Base-by-base conservation (phyloP, 306 rosid species). In the Rosa rugosa region DNA sequence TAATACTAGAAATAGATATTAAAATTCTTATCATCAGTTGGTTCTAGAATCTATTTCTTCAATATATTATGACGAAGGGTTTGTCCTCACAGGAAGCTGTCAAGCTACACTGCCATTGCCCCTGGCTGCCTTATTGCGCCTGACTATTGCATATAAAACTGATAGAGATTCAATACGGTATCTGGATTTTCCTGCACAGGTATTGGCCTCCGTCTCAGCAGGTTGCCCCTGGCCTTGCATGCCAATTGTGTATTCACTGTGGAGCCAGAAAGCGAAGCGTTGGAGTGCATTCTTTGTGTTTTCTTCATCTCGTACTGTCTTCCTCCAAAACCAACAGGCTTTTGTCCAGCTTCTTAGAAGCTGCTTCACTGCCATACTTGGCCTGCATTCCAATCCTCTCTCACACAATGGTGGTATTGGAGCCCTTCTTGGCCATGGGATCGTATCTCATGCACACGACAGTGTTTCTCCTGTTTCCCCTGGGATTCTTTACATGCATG, bases 211-310 rank as follows among this genome's bases (percentile, higher is more conserved):
- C 79, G 85, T 95, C 31, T 95, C 99, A 34, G 98, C 98, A 18
- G 92, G 97, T 69, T 92, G 93, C 84, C 97, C 98, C 3, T 95
- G 99, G 98, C 99, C 99, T 78, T 92, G 98, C 86, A 92, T 91
- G 98, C 97, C 99, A 57, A 93, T 95, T 63, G 96, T 95, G 77
- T 94, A 94, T 75, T 95, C 99, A 85, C 89, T 95, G 41, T 95
- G 99, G 99, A 90, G 97, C 68, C 99, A 88, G 83, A 95, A 92
- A 84, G 99, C 98, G 51, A 95, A 86, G 82, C 92, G 97, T 54
- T 92, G 98, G 99, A 86, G 86, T 54, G 98, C 85, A 85, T 90
- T 88, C 83, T 93, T 95, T 67, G 86, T 87, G 77, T 92, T 95
- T 83, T 88, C 96, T 45, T 95, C 97, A 62, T 95, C 98, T 62